Evolutionary conservation across 1,284 basidiomycete species (phyloP).

Genomic region (Rhodotorula sp.): DNA sequence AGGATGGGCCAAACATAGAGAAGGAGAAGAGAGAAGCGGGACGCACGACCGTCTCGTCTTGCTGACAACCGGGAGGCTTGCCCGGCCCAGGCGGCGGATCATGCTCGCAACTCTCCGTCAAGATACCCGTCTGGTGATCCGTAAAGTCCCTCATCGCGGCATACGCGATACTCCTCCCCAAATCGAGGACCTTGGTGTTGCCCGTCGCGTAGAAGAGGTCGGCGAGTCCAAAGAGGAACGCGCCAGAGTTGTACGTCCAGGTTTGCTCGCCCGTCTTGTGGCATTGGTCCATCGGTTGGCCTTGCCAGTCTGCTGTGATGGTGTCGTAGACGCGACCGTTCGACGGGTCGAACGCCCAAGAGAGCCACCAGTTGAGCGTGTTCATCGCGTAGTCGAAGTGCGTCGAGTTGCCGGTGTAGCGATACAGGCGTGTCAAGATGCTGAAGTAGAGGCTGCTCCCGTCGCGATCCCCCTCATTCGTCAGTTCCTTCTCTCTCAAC

Average conservation of each 20-base stretch:
- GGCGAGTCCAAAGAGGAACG: constrained; percentile 30
- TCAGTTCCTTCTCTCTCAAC: too few relatives aligned
- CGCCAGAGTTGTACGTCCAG: constrained; percentile 38
- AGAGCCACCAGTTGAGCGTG: constrained; percentile 40
- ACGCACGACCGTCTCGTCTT: constrained; percentile 31
- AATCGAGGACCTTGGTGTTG: constrained; percentile 19
- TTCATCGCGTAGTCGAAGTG: constrained; percentile 29
- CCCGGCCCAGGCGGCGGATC: constrained; percentile 16
- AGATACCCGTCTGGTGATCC: constrained; percentile 17
- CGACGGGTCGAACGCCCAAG: constrained; percentile 25
- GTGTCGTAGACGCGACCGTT: constrained; percentile 32
- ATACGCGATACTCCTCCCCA: constrained; percentile 31
- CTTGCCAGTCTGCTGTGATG: constrained; percentile 7
- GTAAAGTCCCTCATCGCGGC: constrained; percentile 30
- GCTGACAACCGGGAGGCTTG: constrained; percentile 29
- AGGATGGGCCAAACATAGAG: too few relatives aligned
- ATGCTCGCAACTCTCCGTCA: constrained; percentile 32
- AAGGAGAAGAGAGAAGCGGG: neutral
- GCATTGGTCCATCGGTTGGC: constrained; percentile 1
- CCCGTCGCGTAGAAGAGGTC: constrained; percentile 33
- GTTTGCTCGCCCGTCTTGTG: constrained; percentile 7
- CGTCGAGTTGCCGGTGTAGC: constrained; percentile 25
- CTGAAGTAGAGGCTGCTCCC: constrained; percentile 26
- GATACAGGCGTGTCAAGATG: constrained; percentile 31
- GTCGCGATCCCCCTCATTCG: too few relatives aligned